Base-by-base conservation (phyloP, 805 yeast genomes). In the Yueomyces sp. region DNA sequence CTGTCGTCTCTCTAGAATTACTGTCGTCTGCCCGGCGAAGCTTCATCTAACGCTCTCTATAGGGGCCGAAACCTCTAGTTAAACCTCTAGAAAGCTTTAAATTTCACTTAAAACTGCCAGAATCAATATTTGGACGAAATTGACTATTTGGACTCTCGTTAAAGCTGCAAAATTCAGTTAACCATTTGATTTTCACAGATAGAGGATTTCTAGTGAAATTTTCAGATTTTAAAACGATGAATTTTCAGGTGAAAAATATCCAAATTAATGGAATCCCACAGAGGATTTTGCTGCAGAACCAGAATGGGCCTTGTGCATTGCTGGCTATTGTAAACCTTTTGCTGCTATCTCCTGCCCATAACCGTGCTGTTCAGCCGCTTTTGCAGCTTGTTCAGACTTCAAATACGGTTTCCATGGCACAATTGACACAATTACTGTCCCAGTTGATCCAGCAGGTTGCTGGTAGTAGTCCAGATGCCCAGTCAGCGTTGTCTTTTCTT, bases 281-380 rank as follows among this genome's bases (percentile, higher is more conserved):
- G 32, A 76, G 76, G 38, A 75, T 87, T 33, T 63, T 88, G 3
- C 61, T 85, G 26, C 95, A 86, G 64, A 84, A 85, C 48, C 68
- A 64, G 40, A 85, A 86, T 54, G 96, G 96, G 0, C 95, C 96
- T 0, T 87, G 95, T 56, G 94, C 95, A 2, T 60, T 88, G 36
- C 71, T 88, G 11, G 88, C 95, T 0, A 63, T 88, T 37, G 70
- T 77, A 41, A 88, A 88, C 56, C 73, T 85, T 0, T 57, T 88
- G 12, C 57, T 85, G 5, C 59, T 87, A 26, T 64, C 76, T 3
- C 70, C 70, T 11, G 52, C 55, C 5, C 53, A 45, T 26, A 26
- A 42, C 1, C 37, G 26, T 4, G 28, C 46, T n/a, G 43, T 50
- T 2, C 11, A 6, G 3, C 32, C 33, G 6, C 33, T 30, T 6